Evolutionary conservation across 2,329 filamentous ascomycete genomes (phyloP).

Genomic region (Paecilomyces dactylethromorphus): DNA sequence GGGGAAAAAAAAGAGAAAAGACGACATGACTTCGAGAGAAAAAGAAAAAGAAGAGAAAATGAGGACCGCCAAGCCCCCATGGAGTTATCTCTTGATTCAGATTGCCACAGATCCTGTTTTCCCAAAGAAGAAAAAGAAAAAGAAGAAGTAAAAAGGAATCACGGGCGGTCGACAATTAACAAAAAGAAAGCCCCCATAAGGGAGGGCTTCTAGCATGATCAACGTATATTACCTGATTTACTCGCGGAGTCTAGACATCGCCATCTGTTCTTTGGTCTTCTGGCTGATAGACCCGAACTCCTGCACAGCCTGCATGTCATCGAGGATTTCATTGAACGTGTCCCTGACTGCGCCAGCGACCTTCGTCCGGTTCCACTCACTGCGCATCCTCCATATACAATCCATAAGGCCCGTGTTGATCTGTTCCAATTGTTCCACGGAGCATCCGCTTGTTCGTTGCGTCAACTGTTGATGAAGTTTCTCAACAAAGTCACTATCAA

Average conservation of each 20-base stretch:
- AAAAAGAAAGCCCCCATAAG: not conserved
- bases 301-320: slow-evolving; percentile 52
- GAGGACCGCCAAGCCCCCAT: slow-evolving; percentile 6
- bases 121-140: slow-evolving; percentile 4
- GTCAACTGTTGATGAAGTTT: slow-evolving; percentile 59
- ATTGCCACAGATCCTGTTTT: slow-evolving; percentile 3
- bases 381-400: slow-evolving; percentile 70
- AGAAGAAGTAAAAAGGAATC: slow-evolving; percentile 4
- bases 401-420: slow-evolving; percentile 89
- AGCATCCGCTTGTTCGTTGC: slow-evolving; percentile 64
- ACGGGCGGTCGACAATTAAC: not conserved
- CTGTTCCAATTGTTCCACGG: slow-evolving; percentile 91
- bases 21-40: not conserved
- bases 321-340: slow-evolving; percentile 65
- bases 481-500: slow-evolving; percentile 48
- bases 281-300: slow-evolving; percentile 30
- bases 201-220: not conserved
- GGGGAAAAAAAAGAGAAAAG: slow-evolving; percentile 8
- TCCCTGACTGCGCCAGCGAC: slow-evolving; percentile 59
- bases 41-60: slow-evolving; percentile 4
- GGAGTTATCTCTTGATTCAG: not conserved
- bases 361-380: slow-evolving; percentile 74
- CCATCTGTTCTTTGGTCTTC: slow-evolving; percentile 24
- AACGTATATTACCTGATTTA: slow-evolving; percentile 2
- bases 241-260: slow-evolving; percentile 7